Conservation (phyloP, 176 grass and related monocot species). For the Carex cristatella region DNA sequence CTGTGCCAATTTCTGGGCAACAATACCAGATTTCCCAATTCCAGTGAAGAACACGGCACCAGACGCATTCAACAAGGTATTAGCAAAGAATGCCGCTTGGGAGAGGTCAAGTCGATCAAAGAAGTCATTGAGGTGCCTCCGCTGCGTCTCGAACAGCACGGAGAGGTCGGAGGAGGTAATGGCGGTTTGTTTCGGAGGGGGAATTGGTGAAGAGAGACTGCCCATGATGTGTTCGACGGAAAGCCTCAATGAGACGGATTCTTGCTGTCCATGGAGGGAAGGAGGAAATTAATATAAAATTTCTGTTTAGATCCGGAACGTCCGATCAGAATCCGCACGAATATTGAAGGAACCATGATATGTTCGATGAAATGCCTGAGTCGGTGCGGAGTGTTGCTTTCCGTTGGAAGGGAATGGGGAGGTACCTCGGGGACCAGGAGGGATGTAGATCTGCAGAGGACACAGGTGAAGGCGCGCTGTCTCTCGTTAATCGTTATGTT, state of each 20-base stretch:
- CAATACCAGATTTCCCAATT: conserved; percentile 84
- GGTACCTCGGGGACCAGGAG: too few species aligned
- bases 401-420: background rate
- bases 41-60: conserved; percentile 91
- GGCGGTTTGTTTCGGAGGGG: background rate
- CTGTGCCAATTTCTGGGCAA: conserved; percentile 73
- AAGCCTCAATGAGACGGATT: background rate
- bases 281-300: too few species aligned
- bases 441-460: background rate
- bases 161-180: conserved; percentile 47
- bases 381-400: background rate
- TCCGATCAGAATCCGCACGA: too few species aligned
- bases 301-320: too few species aligned
- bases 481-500: background rate
- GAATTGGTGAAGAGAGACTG: background rate
- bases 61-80: conserved; percentile 55
- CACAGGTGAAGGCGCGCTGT: background rate
- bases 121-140: conserved; percentile 64
- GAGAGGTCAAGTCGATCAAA: conserved; percentile 65
- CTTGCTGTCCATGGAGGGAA: background rate
- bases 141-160: conserved; percentile 52
- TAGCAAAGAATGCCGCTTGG: conserved; percentile 63
- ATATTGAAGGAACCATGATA: too few species aligned
- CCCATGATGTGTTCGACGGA: conserved; percentile 14
- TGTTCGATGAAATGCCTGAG: too few species aligned